phyloP scores from a whole-genome alignment of 805 yeast species.

The Zygosaccharomyces bailii region DNA sequence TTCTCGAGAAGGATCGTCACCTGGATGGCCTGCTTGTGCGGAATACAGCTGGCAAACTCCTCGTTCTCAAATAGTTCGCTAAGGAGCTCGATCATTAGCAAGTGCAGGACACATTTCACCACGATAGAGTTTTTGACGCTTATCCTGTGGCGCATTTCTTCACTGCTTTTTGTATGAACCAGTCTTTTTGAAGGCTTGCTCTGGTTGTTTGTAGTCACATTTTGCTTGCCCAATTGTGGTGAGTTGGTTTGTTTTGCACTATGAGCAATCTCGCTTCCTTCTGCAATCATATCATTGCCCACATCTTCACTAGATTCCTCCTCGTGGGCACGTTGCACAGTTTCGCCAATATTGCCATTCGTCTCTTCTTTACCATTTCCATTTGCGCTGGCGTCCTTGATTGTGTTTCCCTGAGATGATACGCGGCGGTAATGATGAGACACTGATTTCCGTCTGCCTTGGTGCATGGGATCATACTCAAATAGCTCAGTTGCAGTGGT shows the following conservation, averaged over 20 bases:
- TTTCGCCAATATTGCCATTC: conserved; percentile 35
- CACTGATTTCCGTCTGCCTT: conserved; percentile 30
- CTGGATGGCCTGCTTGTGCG: conserved; percentile 58
- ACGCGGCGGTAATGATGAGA: conserved; percentile 7
- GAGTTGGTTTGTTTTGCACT: background rate
- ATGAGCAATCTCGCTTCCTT: conserved; percentile 9
- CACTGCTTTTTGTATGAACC: conserved; percentile 32
- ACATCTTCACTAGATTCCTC: conserved; percentile 38
- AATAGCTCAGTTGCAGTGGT: conserved; percentile 88
- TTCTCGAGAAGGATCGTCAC: conserved; percentile 58
- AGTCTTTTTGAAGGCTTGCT: conserved; percentile 18
- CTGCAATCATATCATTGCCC: conserved; percentile 35
- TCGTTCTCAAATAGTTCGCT: conserved; percentile 76
- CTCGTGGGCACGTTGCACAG: conserved; percentile 32
- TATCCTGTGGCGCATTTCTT: conserved; percentile 43
- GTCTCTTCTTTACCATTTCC: conserved; percentile 25
- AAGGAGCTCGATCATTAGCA: conserved; percentile 80
- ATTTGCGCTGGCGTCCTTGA: conserved; percentile 8
- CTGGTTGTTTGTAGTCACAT: background rate
- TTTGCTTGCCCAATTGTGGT: background rate
- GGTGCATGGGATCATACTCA: conserved; percentile 44
- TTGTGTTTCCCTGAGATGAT: background rate
- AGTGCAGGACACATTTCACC: conserved; percentile 86
- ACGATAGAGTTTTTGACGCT: conserved; percentile 72
- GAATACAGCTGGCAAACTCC: conserved; percentile 62